Base-by-base conservation (phyloP, 1,284 basidiomycete species). In the Mrakiaceae sp. region DNA sequence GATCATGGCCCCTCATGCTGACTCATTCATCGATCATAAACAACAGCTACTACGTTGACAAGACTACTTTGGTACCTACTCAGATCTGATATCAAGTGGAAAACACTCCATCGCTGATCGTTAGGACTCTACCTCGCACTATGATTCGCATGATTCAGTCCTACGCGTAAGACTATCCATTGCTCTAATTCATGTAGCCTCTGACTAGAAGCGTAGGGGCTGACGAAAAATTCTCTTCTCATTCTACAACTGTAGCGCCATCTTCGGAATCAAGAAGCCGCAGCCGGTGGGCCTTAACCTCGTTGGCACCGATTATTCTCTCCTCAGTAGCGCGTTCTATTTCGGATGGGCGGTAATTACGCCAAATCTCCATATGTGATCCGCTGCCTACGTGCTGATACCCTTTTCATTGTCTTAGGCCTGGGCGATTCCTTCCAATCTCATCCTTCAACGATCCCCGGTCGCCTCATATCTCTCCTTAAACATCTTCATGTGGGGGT, bases 381-480 rank as follows among this genome's bases (percentile, higher is more conserved):
- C 48, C 48, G 9, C 14, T 49, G 48, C 48, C 14, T 14, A 9
- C 48, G 48, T 49, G 8, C 48, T 14, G 8, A 9, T 49, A 8
- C 48, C 48, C 48, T 14, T 14, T 8, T 14, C 14, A 9, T 49
- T 14, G 10, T 55, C 52, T 10, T 49, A 51, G 52, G 16, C 54
- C 54, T 79, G 78, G 78, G 78, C 77, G 2, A 70, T 79, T 40
- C 80, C 80, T 0, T 77, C 78, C 9, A 80, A 80, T 69, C 60
- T 80, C 47, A 68, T 80, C 59, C 78, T 80, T 76, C 79, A 80
- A 66, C 74, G 76, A 49, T 77, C 72, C n/a, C 79, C 78, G 0
- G 72, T 77, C 0, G 76, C 76, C 14, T 77, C 77, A 56, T 80
- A 80, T 68, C 75, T 81, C 55, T 76, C 75, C 8, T 69, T 75